Evolutionary conservation across 345 rosid genomes (phyloP), one percentile per base, ranked within the genome.

Genomic region (rapeseed (Brassica napus)): DNA sequence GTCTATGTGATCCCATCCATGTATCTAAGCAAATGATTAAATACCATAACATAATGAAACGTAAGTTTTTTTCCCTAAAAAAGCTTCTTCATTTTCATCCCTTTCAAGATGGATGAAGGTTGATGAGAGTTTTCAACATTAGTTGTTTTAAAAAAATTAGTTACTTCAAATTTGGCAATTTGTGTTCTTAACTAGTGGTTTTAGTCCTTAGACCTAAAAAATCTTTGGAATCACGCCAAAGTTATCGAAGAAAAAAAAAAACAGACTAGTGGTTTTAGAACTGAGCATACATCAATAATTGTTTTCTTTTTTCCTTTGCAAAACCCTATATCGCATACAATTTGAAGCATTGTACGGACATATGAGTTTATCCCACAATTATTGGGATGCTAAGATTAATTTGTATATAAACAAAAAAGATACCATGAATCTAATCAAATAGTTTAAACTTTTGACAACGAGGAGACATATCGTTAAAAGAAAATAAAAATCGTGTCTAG

Each of bases 391-490:
- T 68, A 58, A 39, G 68, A 68, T 47, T 14, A 60, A 21, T 59
- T 60, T 42, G 26, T 8, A 3, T 69, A 76, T 31, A 1, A 47
- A 60, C 57, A 11, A 18, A 4, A 15, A 62, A 14, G 24, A 57
- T 14, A 6, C 28, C 65, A 70, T 63, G 44, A 70, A 35, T 70
- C 80, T 47, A 49, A 39, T 28, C 32, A 1, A 37, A 61, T 44
- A 60, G 12, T 18, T 69, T 62, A 16, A n/a, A 59, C 3, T 52
- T 70, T 77, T 8, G 76, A 77, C 55, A 70, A 77, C 75, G 69
- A 62, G 28, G 69, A 32, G 75, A 77, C 35, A 58, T 76, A 10
- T 58, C 42, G 16, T 2, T 61, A 12, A 24, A 55, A 68, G 31
- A n/a, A 52, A 52, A 52, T 54, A 16, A 52, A 32, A 34, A 21